These are phyloP conservation scores for Aspergillus fumigatus DNA, from an alignment of 2,329 filamentous ascomycete species.

Conservation along the genomic window DNA sequence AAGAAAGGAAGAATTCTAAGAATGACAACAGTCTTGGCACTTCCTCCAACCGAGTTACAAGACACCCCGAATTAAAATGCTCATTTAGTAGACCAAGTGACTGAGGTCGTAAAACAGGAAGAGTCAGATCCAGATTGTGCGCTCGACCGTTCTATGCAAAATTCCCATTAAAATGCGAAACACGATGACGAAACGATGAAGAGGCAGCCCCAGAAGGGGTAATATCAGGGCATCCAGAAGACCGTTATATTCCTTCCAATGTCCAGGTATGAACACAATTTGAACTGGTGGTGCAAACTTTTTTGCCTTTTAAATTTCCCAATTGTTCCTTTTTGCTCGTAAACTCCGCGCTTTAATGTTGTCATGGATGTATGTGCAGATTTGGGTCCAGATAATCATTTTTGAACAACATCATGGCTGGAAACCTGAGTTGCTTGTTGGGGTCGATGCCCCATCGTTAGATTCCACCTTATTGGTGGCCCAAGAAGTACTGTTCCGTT, in stretches of 20 bases:
- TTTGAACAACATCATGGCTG: slow-evolving; percentile 11
- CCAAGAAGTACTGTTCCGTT: slow-evolving; percentile 36
- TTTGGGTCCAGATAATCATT: neutral
- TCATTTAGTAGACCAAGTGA: slow-evolving; percentile 10
- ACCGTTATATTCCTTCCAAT: slow-evolving; percentile 12
- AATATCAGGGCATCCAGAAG: neutral
- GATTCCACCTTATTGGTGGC: slow-evolving; percentile 28
- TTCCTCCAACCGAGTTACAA: neutral
- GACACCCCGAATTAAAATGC: slow-evolving; percentile 1
- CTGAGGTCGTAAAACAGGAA: slow-evolving; percentile 6
- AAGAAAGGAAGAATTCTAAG: neutral
- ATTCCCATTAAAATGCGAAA: slow-evolving; percentile 9
- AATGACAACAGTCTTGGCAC: neutral
- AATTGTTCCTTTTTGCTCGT: slow-evolving; percentile 16
- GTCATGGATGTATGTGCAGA: slow-evolving; percentile 8
- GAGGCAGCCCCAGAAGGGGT: neutral
- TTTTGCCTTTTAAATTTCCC: slow-evolving; percentile 14
- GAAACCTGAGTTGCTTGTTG: slow-evolving; percentile 15
- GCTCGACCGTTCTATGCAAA: slow-evolving; percentile 22
- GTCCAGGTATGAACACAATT: slow-evolving; percentile 7
- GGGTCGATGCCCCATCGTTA: slow-evolving; percentile 22
- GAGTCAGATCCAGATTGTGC: slow-evolving; percentile 10
- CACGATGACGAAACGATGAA: neutral
- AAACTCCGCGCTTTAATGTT: slow-evolving; percentile 12
- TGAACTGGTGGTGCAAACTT: slow-evolving; percentile 8